These are phyloP conservation scores for Pleoardoris graminearum DNA, from an alignment of 2,329 filamentous ascomycete species.

Conservation along the genomic window DNA sequence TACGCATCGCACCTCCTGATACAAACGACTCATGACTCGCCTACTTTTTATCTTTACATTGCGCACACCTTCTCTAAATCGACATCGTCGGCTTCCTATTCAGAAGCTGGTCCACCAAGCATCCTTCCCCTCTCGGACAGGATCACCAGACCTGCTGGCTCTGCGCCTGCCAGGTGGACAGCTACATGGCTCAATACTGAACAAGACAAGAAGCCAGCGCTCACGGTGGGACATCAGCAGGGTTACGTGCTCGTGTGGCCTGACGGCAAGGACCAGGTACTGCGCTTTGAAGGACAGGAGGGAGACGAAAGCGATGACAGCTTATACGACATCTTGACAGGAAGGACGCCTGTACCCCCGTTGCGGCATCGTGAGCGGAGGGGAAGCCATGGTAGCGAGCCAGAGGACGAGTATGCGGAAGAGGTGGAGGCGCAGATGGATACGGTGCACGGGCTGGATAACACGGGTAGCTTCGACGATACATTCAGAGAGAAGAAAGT, in stretches of 20 bases:
- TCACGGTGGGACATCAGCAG: conserved; percentile 43
- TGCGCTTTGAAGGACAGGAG: conserved; percentile 35
- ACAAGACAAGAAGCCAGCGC: conserved; percentile 36
- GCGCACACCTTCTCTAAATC: conserved; percentile 18
- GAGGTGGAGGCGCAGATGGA: conserved; percentile 26
- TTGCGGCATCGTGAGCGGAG: conserved; percentile 14
- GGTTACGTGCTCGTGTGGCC: conserved; percentile 49
- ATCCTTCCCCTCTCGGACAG: conserved; percentile 29
- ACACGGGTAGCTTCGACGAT: conserved; percentile 45
- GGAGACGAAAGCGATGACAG: conserved; percentile 52
- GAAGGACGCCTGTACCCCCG: conserved; percentile 48
- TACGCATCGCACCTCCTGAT: conserved; percentile 46
- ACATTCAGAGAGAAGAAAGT: conserved; percentile 48
- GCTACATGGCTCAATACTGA: conserved; percentile 33
- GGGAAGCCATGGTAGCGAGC: no score
- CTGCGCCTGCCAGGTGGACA: conserved; percentile 26
- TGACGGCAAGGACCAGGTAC: conserved; percentile 43
- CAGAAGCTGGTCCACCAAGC: conserved; percentile 19
- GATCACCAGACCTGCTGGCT: conserved; percentile 29
- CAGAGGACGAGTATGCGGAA: conserved; percentile 31
- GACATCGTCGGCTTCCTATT: conserved; percentile 9
- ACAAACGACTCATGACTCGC: conserved; percentile 47
- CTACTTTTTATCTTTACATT: conserved; percentile 47
- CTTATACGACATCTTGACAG: conserved; percentile 53
- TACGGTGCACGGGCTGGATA: conserved; percentile 26